Evolutionary conservation across 495 filamentous ascomycete genomes (phyloP), one percentile per base, ranked within the genome.

Genomic region (Apodospora peruviana): DNA sequence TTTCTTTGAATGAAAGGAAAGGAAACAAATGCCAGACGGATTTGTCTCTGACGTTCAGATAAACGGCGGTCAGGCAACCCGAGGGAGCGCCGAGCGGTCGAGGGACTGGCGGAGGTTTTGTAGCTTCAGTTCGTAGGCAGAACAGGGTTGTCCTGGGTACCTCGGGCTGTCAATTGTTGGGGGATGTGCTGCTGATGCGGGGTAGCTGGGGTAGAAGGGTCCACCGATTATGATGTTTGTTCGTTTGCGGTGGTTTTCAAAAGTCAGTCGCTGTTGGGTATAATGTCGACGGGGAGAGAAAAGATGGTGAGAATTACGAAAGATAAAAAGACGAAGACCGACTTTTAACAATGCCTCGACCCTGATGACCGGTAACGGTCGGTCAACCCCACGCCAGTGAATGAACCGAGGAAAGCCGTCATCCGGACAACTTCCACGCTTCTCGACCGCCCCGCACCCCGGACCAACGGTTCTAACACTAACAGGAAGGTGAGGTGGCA

Each of bases 341-440:
- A n/a, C n/a, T n/a, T n/a, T n/a, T n/a, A n/a, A n/a, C n/a, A n/a
- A n/a, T n/a, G n/a, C n/a, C n/a, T n/a, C n/a, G n/a, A n/a, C n/a
- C n/a, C 7, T 32, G 27, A 32, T 32, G 27, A 7, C 7, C 7
- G 27, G 27, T 32, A 32, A 14, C 27, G 7, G 23, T 43, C 25
- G 20, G 40, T 9, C 32, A 12, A 22, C 38, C 41, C 40, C 51
- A 48, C 47, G 49, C 53, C 52, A 55, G 53, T 12, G n/a, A 20
- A 50, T 61, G 52, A 61, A 57, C 61, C 65, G 65, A 68, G 56
- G 61, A 60, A 68, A 66, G 65, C 62, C 65, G 62, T 22, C 11
- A 19, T 40, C 22, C 40, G 24, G 38, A 17, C 47, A 21, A n/a
- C n/a, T 51, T 43, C 49, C 58, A 56, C 61, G 53, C 48, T 45